Conservation (phyloP, 768 basidiomycete species). For the Boletus sp. region DNA sequence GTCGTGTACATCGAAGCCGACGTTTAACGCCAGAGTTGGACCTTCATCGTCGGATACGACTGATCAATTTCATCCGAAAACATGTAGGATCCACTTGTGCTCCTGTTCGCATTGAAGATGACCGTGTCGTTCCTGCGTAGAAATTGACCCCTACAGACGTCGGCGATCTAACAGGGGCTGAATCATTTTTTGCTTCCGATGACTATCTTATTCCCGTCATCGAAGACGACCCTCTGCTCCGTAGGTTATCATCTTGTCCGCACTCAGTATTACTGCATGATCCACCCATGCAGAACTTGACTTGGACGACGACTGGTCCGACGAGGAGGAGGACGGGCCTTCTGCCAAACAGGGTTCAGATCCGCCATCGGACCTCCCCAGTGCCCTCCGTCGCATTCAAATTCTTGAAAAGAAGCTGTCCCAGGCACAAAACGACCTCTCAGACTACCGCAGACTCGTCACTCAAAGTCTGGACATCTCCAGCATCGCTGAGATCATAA, state of each 20-base stretch:
- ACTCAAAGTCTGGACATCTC: conserved; percentile 49
- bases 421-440: conserved; percentile 54
- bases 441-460: conserved; percentile 59
- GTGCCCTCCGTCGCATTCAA: conserved; percentile 46
- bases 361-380: conserved; percentile 29
- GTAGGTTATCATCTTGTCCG: conserved; percentile 44
- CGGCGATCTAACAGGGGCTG: conserved; percentile 48
- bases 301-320: conserved; percentile 70
- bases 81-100: conserved; percentile 41
- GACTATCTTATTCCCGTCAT: conserved; percentile 78
- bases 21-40: conserved; percentile 54
- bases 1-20: not conserved
- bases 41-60: conserved; percentile 70
- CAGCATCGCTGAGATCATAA: conserved; percentile 40
- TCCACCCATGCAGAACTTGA: conserved; percentile 48
- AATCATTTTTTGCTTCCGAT: conserved; percentile 68
- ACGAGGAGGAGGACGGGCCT: conserved; percentile 36
- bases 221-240: conserved; percentile 85
- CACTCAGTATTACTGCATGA: not conserved
- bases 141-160: conserved; percentile 48
- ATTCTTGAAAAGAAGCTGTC: conserved; percentile 61
- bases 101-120: not conserved
- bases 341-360: conserved; percentile 2
- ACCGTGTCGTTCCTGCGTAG: conserved; percentile 34
- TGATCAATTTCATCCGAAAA: conserved; percentile 86